Base-by-base conservation (phyloP, 257 asterid species). In the Handroanthus guayacan region DNA sequence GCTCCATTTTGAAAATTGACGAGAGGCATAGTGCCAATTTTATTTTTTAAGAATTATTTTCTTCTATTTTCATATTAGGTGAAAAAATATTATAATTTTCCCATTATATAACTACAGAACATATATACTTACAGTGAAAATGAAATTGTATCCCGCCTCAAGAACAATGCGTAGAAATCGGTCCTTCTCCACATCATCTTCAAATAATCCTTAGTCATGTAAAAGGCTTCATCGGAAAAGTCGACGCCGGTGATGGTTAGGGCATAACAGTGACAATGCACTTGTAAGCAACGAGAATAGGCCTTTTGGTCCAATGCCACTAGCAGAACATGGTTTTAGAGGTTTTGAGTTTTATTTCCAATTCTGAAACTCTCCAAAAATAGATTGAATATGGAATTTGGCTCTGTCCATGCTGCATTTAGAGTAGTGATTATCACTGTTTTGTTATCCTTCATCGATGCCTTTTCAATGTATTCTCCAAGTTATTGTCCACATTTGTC, bases 121-220 rank as follows among this genome's bases (percentile, higher is more conserved):
- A 25, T 25, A 25, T 25, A 25, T 25, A 25, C 1, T 25, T 25
- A 25, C 1, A 25, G 94, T 85, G 81, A 88, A 90, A 61, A 90
- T 57, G 76, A 90, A 90, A 66, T 81, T 77, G 62, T 71, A 90
- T 18, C 94, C 94, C 72, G 69, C 5, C 37, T 84, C 61, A 13
- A 90, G 90, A 75, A 87, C 90, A 4, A 9, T 55, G 4, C 75
- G 85, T 4, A 83, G 79, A 69, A 86, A 58, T 86, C 84, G 50
- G 89, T 89, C 76, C 86, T 85, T 57, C 82, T 81, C 96, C 94
- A 88, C 86, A 89, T 80, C 92, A 90, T 83, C 78, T 85, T 84
- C 80, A 90, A 52, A 38, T 90, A 90, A 58, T 85, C 87, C 14
- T 71, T 64, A 8, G 74, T 76, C 94, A 90, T 85, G 77, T 82